phyloP scores from a whole-genome alignment of 768 basidiomycete species.

The Mycena belliarum region DNA sequence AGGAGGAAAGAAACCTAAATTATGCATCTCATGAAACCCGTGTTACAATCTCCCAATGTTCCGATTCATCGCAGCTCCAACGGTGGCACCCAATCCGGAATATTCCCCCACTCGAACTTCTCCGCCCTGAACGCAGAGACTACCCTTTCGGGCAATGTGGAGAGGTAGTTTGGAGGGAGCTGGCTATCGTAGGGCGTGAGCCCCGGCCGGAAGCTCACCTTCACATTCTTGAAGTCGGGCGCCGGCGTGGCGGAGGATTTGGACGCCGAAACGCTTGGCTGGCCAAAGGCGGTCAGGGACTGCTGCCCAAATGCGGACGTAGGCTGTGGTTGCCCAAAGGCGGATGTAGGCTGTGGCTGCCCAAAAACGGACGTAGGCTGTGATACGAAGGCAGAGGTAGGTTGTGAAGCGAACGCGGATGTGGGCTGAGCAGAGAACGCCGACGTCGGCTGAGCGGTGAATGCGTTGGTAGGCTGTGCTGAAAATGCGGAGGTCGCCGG shows the following conservation, averaged over 20 bases:
- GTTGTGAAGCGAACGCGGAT: slow-evolving; percentile 9
- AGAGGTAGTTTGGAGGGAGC: slow-evolving; percentile 60
- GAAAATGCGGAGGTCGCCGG: slow-evolving; percentile 28
- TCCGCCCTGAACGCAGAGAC: slow-evolving; percentile 54
- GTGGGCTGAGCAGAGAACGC: slow-evolving; percentile 6
- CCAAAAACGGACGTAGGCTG: neutral
- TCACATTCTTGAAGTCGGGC: slow-evolving; percentile 30
- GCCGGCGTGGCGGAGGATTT: slow-evolving; percentile 17
- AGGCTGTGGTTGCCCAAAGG: slow-evolving; percentile 10
- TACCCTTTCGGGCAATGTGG: slow-evolving; percentile 51
- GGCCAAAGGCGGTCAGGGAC: neutral
- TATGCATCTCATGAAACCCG: no score
- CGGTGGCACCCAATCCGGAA: slow-evolving; percentile 76
- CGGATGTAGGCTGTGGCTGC: slow-evolving; percentile 18
- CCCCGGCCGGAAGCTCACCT: slow-evolving; percentile 43
- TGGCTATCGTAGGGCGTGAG: slow-evolving; percentile 55
- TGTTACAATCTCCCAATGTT: no score
- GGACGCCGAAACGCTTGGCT: slow-evolving; percentile 13
- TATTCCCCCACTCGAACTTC: slow-evolving; percentile 65
- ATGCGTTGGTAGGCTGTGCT: slow-evolving; percentile 25
- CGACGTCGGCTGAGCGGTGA: slow-evolving; percentile 18
- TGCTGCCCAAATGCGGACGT: neutral
- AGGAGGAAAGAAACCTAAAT: no score
- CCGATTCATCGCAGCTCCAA: slow-evolving; percentile 15
- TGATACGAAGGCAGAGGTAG: slow-evolving; percentile 21